Conservation (phyloP, 2,329 filamentous ascomycete genomes). For the Xylariaceae sp. region DNA sequence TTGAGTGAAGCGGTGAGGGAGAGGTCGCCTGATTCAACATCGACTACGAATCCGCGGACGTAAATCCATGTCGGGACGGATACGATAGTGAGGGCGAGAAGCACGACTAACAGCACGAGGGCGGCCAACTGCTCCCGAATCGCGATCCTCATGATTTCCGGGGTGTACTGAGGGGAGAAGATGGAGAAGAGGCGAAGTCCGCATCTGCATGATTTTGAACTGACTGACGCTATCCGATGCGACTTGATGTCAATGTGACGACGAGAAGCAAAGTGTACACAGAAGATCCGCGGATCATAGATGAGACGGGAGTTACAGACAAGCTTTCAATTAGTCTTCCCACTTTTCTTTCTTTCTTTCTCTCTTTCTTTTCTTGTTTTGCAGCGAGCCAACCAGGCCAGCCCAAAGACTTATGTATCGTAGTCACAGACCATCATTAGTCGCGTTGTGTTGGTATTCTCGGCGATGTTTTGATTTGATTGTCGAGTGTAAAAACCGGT, state of each 20-base stretch:
- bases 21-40: conserved; percentile 56
- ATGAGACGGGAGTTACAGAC: background rate
- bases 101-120: conserved; percentile 69
- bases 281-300: background rate
- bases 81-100: conserved; percentile 70
- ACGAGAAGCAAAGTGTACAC: background rate
- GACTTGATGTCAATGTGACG: conserved; percentile 5
- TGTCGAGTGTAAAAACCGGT: background rate
- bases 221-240: conserved; percentile 7
- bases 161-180: conserved; percentile 29
- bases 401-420: background rate
- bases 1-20: conserved; percentile 80
- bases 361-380: background rate
- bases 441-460: background rate
- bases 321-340: background rate
- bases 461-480: background rate
- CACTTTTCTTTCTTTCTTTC: background rate
- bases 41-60: conserved; percentile 49
- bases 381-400: background rate
- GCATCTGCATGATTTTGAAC: conserved; percentile 30
- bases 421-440: background rate
- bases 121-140: conserved; percentile 82
- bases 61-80: conserved; percentile 68
- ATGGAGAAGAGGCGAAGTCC: conserved; percentile 20
- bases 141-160: conserved; percentile 65